Evolutionary conservation across 306 rosid species (phyloP).

Genomic region (Trifolium pratense): DNA sequence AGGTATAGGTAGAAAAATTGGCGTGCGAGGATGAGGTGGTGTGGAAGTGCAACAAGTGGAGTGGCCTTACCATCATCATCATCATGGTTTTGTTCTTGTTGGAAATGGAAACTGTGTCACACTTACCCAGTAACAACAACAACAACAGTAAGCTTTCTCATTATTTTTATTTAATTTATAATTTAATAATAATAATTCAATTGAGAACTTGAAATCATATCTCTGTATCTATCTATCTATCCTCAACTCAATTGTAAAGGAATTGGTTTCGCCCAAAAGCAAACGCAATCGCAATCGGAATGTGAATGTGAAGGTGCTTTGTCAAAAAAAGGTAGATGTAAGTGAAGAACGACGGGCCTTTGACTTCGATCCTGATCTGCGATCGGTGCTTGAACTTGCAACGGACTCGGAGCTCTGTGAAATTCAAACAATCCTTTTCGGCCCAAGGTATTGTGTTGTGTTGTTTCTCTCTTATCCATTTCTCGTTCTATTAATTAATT

Average conservation of each 20-base stretch:
- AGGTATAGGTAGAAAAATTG: too few relatives aligned
- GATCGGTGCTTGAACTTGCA: conserved; percentile 82
- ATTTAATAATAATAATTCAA: too few relatives aligned
- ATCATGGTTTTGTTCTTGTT: background rate
- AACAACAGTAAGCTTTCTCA: background rate
- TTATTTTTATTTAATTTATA: too few relatives aligned
- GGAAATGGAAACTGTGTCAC: background rate
- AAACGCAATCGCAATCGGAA: background rate
- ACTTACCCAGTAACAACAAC: background rate
- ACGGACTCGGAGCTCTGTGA: conserved; percentile 75
- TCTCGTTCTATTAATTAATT: background rate
- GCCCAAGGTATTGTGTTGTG: conserved; percentile 61
- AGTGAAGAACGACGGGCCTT: background rate
- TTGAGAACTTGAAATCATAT: background rate
- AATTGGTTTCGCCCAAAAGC: background rate
- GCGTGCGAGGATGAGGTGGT: background rate
- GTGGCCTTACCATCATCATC: background rate
- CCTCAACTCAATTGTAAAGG: conserved; percentile 10
- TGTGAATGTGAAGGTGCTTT: conserved; percentile 1
- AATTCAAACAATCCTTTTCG: conserved; percentile 85
- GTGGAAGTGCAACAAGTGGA: background rate
- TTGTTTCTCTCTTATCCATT: background rate
- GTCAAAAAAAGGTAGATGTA: background rate
- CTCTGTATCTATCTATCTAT: too few relatives aligned
- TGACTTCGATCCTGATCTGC: conserved; percentile 73